Percentiles rank a stretch among this genome's conserved stretches.
These are phyloP conservation scores for Penicillium occitanis DNA, from an alignment of 2,329 filamentous ascomycete genomes.

Conservation along the genomic window DNA sequence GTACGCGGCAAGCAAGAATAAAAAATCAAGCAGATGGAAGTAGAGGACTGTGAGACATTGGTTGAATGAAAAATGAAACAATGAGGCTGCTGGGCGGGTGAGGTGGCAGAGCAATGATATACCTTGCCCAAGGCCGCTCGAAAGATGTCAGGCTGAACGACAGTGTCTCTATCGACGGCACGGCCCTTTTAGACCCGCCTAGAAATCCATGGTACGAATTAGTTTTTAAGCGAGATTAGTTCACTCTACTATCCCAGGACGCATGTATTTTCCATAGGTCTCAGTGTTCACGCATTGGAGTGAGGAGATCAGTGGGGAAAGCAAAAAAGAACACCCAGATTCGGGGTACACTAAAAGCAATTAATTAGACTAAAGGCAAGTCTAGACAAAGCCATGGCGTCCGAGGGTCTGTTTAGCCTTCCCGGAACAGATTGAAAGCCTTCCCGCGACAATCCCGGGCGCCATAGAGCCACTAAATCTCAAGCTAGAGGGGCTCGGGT, in stretches of 20 bases:
- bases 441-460: not conserved
- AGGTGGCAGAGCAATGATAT: constrained; percentile 17
- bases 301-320: constrained; percentile 9
- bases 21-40: not conserved
- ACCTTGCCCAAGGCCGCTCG: not conserved
- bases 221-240: not conserved
- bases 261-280: not conserved
- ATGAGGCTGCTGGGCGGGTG: not conserved
- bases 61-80: not conserved
- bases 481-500: constrained; percentile 5
- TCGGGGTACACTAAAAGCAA: constrained; percentile 16
- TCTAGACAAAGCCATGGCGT: constrained; percentile 9
- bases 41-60: not conserved
- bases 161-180: not conserved
- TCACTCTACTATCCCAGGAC: not conserved
- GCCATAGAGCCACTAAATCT: constrained; percentile 3
- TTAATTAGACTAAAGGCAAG: not conserved
- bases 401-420: constrained; percentile 5
- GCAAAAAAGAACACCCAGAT: constrained; percentile 3
- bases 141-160: constrained; percentile 9
- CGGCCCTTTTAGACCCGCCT: constrained; percentile 9
- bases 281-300: not conserved
- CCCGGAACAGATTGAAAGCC: constrained; percentile 3
- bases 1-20: not conserved
- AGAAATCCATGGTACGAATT: not conserved